Percentiles rank a stretch among this genome's conserved stretches.
Conservation (phyloP, 176 grass and related monocot species). For the Elaeis guineensis region DNA sequence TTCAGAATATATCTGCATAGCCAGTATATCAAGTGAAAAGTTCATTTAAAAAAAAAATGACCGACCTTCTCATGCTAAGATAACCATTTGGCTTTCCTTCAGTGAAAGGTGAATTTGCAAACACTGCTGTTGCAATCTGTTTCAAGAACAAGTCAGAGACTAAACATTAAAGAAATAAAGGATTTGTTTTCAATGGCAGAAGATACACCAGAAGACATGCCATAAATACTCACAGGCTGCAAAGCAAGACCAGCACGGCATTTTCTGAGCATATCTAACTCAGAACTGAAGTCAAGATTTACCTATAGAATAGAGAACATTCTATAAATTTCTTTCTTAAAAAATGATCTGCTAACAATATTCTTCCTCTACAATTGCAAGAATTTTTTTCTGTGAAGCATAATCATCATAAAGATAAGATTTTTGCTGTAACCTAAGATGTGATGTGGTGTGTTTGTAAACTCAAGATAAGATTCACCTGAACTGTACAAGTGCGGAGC, state of each 20-base stretch:
- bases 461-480: slow-evolving; percentile 27
- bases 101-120: slow-evolving; percentile 96
- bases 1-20: slow-evolving; percentile 11
- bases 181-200: not conserved
- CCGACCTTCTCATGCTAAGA: slow-evolving; percentile 95
- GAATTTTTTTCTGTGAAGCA: not conserved
- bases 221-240: slow-evolving; percentile 73
- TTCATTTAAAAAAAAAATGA: not conserved
- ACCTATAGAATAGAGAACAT: slow-evolving; percentile 38
- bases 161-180: not conserved
- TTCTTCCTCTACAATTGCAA: not conserved
- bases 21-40: slow-evolving; percentile 6
- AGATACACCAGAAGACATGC: not conserved
- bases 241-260: slow-evolving; percentile 72
- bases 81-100: slow-evolving; percentile 99
- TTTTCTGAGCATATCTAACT: slow-evolving; percentile 93
- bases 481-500: slow-evolving; percentile 97
- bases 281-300: slow-evolving; percentile 99
- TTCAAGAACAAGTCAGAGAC: slow-evolving; percentile 18
- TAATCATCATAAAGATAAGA: not conserved
- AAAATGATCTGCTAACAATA: not conserved
- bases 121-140: slow-evolving; percentile 99
- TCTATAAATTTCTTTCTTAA: slow-evolving; percentile 14
- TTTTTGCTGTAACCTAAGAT: not conserved
- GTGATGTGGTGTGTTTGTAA: not conserved